phyloP scores from a whole-genome alignment of 1,139 yeast species.

The Blastobotrys petasosporus region DNA sequence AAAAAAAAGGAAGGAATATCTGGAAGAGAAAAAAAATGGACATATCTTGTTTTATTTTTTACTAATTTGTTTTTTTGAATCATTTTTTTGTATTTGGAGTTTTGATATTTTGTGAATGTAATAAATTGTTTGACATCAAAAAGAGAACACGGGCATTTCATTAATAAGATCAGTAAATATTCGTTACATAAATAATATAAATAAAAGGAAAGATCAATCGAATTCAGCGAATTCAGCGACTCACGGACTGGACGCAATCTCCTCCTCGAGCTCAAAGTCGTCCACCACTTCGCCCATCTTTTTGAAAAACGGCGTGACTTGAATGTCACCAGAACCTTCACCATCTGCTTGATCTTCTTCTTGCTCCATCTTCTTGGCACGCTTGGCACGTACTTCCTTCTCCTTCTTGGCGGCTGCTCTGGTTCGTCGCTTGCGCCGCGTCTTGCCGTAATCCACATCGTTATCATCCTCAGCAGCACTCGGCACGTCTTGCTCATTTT shows the following conservation, averaged over 20 bases:
- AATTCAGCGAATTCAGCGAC: too few species aligned
- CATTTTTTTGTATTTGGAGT: neutral
- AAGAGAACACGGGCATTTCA: too few species aligned
- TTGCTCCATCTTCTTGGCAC: neutral
- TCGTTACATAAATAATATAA: too few species aligned
- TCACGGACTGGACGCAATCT: constrained; percentile 1
- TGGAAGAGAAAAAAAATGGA: too few species aligned
- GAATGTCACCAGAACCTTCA: neutral
- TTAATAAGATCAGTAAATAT: too few species aligned
- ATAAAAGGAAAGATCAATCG: too few species aligned
- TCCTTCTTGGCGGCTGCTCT: neutral
- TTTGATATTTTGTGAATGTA: neutral
- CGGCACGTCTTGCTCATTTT: neutral
- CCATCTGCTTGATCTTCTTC: neutral
- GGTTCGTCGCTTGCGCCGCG: neutral
- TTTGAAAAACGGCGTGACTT: constrained; percentile 12
- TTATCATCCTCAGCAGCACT: constrained; percentile 5
- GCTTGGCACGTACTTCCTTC: neutral
- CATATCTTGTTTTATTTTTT: too few species aligned
- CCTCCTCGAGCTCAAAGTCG: constrained; percentile 16
- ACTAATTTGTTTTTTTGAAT: neutral
- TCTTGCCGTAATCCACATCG: constrained; percentile 9
- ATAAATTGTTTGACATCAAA: neutral
- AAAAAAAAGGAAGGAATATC: too few species aligned
- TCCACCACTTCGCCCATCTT: constrained; percentile 12